Evolutionary conservation across 2,329 filamentous ascomycete genomes (phyloP).

Genomic region (Macrophomina pseudophaseolina): DNA sequence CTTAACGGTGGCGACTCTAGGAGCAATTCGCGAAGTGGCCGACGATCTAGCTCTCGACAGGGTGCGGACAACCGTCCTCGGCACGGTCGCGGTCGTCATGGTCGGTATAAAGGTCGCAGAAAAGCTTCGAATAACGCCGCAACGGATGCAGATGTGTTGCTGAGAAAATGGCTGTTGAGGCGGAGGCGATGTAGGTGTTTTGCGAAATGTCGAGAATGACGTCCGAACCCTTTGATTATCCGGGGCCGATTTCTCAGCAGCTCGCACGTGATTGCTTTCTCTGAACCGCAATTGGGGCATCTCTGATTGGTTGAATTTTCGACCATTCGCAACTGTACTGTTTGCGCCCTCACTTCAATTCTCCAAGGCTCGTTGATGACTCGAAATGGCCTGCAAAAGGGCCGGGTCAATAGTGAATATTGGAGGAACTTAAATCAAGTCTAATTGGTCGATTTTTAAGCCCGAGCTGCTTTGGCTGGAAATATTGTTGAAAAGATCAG

Average conservation of each 20-base stretch:
- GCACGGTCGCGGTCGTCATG: slow-evolving; percentile 39
- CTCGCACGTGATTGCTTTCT: slow-evolving; percentile 16
- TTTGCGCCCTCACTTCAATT: not conserved
- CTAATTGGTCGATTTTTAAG: no score
- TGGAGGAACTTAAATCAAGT: no score
- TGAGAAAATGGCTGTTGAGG: not conserved
- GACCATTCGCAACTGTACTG: not conserved
- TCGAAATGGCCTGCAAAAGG: not conserved
- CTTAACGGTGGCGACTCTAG: slow-evolving; percentile 30
- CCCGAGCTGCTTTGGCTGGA: no score
- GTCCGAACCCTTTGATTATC: slow-evolving; percentile 4
- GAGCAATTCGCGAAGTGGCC: slow-evolving; percentile 31
- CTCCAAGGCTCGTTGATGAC: not conserved
- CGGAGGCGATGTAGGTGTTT: not conserved
- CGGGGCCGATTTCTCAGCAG: slow-evolving; percentile 23
- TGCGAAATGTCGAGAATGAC: slow-evolving; percentile 10
- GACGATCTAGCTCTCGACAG: slow-evolving; percentile 36
- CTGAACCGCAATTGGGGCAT: not conserved
- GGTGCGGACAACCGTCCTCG: slow-evolving; percentile 38
- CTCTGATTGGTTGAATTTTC: slow-evolving; percentile 4
- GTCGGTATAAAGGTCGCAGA: not conserved
- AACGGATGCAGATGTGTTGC: not conserved
- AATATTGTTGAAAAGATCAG: no score
- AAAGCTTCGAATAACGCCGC: no score
- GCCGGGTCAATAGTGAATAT: no score